phyloP scores from a whole-genome alignment of 208 protist genomes.

The Naegleria fowleri region DNA sequence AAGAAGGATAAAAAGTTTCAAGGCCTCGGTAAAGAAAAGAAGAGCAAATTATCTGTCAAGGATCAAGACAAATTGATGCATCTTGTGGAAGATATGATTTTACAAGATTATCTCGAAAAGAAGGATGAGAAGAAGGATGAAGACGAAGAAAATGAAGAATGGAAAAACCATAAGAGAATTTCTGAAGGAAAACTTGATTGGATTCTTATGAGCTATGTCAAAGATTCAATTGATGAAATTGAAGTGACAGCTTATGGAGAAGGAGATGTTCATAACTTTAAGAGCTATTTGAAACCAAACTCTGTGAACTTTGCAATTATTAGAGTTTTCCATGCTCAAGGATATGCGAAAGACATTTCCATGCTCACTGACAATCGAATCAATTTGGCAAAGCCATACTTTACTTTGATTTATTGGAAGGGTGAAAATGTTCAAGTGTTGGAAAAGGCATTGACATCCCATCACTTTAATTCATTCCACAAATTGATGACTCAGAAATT shows the following conservation, averaged over 20 bases:
- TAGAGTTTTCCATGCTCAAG: background rate
- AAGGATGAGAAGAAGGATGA: background rate
- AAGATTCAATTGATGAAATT: conserved; percentile 7
- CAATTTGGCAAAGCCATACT: conserved; percentile 1
- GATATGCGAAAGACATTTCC: background rate
- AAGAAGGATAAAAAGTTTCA: background rate
- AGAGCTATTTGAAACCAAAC: background rate
- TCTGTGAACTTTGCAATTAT: background rate
- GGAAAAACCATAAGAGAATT: background rate
- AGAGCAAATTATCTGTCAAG: background rate
- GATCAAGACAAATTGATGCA: background rate
- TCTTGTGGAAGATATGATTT: background rate
- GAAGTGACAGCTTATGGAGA: background rate
- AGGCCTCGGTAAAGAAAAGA: conserved; percentile 1
- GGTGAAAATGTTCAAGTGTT: background rate
- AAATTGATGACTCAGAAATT: background rate
- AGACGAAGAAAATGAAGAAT: background rate
- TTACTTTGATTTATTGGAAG: conserved; percentile 10
- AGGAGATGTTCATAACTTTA: background rate
- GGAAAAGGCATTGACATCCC: background rate
- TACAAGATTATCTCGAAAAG: background rate
- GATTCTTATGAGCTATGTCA: background rate
- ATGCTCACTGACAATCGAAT: background rate
- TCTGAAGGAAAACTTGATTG: background rate
- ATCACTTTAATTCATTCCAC: conserved; percentile 21